phyloP scores from a whole-genome alignment of 106 monocot genomes.

The Acorus calamus region DNA sequence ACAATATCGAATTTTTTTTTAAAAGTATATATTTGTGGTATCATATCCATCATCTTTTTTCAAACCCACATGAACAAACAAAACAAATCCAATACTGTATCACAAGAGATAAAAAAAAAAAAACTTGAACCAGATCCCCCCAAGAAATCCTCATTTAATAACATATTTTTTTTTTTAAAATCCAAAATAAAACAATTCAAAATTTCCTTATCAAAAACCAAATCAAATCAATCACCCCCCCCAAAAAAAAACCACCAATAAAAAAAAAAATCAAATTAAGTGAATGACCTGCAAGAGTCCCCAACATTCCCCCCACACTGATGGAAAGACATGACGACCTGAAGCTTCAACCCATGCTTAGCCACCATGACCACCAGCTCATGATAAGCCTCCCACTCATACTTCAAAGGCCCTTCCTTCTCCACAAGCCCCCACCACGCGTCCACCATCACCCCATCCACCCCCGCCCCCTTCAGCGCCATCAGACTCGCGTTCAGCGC shows the following conservation, averaged over 20 bases:
- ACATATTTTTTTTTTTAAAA: no score
- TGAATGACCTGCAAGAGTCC: conserved; percentile 67
- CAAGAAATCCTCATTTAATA: no score
- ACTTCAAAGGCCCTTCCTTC: conserved; percentile 51
- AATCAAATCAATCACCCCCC: no score
- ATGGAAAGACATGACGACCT: conserved; percentile 90
- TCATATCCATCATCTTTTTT: no score
- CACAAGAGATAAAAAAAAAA: no score
- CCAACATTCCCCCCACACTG: conserved; percentile 91
- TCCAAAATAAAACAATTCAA: no score
- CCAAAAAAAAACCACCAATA: neutral
- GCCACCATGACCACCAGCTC: conserved; percentile 63
- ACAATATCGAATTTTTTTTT: no score
- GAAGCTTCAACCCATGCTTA: conserved; percentile 48
- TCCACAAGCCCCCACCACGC: conserved; percentile 94
- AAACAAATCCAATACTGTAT: no score
- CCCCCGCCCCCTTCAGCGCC: conserved; percentile 63
- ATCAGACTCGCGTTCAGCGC: conserved; percentile 62
- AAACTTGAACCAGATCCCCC: no score
- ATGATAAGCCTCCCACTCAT: conserved; percentile 64
- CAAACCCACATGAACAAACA: no score
- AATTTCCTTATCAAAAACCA: no score
- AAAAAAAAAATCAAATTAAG: neutral
- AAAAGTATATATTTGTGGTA: no score
- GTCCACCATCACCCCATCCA: conserved; percentile 86